These are phyloP conservation scores for Solanum tarijense DNA, from an alignment of 257 asterid genomes.

Conservation along the genomic window DNA sequence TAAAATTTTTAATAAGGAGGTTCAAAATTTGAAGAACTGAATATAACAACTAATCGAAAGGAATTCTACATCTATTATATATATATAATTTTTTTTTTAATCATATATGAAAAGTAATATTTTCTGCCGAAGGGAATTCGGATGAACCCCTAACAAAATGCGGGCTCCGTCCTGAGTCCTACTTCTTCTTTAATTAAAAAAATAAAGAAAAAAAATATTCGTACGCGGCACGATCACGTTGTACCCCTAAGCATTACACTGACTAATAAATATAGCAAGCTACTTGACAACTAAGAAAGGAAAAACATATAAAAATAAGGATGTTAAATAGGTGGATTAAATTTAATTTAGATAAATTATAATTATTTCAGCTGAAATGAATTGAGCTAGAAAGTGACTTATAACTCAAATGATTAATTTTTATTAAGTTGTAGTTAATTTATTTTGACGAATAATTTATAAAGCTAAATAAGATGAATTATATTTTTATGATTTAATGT, in stretches of 20 bases:
- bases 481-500: background rate
- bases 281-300: background rate
- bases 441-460: background rate
- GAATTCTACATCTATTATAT: too few species aligned
- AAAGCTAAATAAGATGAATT: background rate
- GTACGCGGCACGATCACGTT: background rate
- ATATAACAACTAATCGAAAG: fast-evolving
- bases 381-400: background rate
- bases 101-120: too few species aligned
- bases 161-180: background rate
- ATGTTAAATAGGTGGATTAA: too few species aligned
- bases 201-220: too few species aligned
- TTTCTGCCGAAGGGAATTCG: too few species aligned
- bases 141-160: too few species aligned
- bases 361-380: background rate
- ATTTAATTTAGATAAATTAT: too few species aligned
- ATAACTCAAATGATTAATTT: background rate
- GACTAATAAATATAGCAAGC: background rate
- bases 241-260: background rate
- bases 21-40: too few species aligned
- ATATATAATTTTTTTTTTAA: too few species aligned
- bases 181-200: too few species aligned
- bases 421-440: background rate
- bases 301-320: too few species aligned
- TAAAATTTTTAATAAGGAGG: too few species aligned